Conservation (phyloP, 225 moss, liverwort and hornwort species). For the Antitrichia curtipendula region DNA sequence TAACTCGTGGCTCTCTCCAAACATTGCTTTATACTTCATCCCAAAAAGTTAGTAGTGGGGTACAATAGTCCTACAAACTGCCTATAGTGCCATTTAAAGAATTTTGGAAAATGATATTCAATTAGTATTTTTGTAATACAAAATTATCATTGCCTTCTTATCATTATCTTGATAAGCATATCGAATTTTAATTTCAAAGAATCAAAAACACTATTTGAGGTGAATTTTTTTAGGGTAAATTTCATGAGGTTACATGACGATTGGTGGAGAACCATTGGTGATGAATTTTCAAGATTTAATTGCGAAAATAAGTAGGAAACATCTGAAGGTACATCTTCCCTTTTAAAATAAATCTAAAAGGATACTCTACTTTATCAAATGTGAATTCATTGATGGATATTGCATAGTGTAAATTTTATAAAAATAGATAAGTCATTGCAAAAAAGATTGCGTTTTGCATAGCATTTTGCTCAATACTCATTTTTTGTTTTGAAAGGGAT, state of each 20-base stretch:
- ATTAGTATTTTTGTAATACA: background rate
- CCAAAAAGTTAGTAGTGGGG: fast-evolving
- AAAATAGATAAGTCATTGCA: no score
- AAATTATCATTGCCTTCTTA: background rate
- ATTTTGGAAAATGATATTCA: background rate
- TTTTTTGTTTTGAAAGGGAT: no score
- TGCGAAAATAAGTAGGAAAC: background rate
- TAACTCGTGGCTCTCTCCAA: fast-evolving
- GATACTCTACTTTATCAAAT: background rate
- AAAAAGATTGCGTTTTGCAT: no score
- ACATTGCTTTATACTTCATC: background rate
- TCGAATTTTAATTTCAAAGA: background rate
- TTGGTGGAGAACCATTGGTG: background rate
- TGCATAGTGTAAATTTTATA: background rate
- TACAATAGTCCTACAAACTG: background rate
- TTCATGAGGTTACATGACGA: background rate
- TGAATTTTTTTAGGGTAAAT: background rate
- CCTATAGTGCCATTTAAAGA: background rate
- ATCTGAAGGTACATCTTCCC: background rate
- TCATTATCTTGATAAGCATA: no score
- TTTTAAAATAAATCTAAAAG: background rate
- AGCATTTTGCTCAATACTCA: no score
- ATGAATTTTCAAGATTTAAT: background rate
- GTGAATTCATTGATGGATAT: background rate
- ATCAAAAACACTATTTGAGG: fast-evolving